Percentiles rank a stretch among this genome's conserved stretches.
Conservation (phyloP, 805 yeast genomes). For the Myxozyma neglecta region DNA sequence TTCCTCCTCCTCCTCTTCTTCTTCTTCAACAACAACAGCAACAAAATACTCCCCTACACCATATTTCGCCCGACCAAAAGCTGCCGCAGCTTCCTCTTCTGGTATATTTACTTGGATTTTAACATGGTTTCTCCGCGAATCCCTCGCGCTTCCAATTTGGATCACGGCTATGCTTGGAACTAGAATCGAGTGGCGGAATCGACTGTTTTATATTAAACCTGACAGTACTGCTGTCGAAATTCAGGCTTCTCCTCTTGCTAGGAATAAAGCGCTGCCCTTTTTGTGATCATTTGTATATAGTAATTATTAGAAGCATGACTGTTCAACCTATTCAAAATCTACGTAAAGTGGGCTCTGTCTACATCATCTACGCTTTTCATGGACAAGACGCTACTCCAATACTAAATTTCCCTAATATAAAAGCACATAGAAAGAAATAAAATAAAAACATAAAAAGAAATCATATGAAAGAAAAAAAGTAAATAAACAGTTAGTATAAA, state of each 20-base stretch:
- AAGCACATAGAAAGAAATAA: not conserved
- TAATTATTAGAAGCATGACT: too few species aligned
- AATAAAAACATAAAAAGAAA: not conserved
- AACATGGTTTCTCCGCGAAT: slow-evolving; percentile 69
- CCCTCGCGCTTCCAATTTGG: slow-evolving; percentile 83
- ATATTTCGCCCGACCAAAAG: slow-evolving; percentile 33
- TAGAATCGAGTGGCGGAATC: slow-evolving; percentile 64
- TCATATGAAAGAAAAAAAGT: not conserved
- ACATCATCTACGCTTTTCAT: too few species aligned
- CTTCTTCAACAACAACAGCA: slow-evolving; percentile 1
- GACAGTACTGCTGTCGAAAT: slow-evolving; percentile 76
- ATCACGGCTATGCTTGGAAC: slow-evolving; percentile 74
- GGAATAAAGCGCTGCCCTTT: too few species aligned
- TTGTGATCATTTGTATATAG: too few species aligned
- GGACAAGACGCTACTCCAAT: too few species aligned
- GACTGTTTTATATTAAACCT: slow-evolving; percentile 67
- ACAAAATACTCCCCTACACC: slow-evolving; percentile 38
- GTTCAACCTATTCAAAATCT: too few species aligned
- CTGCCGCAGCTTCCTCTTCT: slow-evolving; percentile 9
- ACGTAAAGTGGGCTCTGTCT: too few species aligned
- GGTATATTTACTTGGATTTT: slow-evolving; percentile 42
- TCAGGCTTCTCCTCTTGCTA: not conserved
- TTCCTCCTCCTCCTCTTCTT: not conserved
- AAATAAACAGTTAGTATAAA: not conserved
- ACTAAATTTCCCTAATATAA: too few species aligned